Conservation (phyloP, 805 yeast genomes). For the Millerozyma acaciae region DNA sequence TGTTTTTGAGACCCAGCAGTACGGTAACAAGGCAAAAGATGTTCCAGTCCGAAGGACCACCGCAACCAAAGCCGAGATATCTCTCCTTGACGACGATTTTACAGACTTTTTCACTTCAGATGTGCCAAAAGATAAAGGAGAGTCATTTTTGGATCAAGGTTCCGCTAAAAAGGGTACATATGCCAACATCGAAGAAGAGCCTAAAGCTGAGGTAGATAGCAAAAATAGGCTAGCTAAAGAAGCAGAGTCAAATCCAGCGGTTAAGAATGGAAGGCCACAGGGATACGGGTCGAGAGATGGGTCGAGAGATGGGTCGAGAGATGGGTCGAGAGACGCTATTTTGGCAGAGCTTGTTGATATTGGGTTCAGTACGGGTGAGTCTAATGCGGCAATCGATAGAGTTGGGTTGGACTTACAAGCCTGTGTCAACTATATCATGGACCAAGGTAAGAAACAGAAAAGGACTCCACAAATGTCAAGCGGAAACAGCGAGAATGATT, state of each 20-base stretch:
- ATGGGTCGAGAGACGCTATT: slow-evolving; percentile 39
- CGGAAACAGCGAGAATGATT: slow-evolving; percentile 11
- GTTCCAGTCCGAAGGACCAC: background rate
- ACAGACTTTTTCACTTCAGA: slow-evolving; percentile 31
- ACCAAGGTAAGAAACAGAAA: slow-evolving; percentile 35
- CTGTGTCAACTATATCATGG: slow-evolving; percentile 67
- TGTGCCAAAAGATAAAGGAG: too few species aligned
- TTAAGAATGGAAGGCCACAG: too few species aligned
- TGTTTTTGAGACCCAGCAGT: slow-evolving; percentile 12
- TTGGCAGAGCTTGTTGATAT: slow-evolving; percentile 73
- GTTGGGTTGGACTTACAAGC: slow-evolving; percentile 59
- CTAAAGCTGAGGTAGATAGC: too few species aligned
- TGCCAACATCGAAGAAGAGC: too few species aligned
- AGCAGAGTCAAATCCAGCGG: too few species aligned
- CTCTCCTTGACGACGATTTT: slow-evolving; percentile 40
- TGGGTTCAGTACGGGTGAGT: slow-evolving; percentile 66
- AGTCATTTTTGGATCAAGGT: too few species aligned
- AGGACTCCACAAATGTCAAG: background rate
- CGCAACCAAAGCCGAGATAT: slow-evolving; percentile 5
- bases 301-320: background rate
- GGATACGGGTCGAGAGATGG: too few species aligned
- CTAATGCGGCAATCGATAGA: slow-evolving; percentile 54
- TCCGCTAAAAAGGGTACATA: too few species aligned
- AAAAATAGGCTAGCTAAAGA: too few species aligned
- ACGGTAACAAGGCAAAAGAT: too few species aligned